Base-by-base conservation (phyloP, 2,329 filamentous ascomycete genomes). In the Elsinoe perseae region DNA sequence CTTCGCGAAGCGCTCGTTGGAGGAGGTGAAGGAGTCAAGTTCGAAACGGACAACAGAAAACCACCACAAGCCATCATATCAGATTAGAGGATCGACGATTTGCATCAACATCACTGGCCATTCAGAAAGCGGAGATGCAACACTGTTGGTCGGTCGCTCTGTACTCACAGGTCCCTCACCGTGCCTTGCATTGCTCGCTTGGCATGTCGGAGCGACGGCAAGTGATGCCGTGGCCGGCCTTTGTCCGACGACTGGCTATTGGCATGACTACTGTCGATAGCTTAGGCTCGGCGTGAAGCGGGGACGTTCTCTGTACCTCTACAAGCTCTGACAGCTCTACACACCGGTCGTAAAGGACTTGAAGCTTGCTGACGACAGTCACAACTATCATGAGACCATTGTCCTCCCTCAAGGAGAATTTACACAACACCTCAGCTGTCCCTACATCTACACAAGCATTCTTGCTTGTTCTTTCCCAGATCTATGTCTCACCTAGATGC, bases 21-120 rank as follows among this genome's bases (percentile, higher is more conserved):
- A 25, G 40, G 18, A 27, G 20, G 25, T 44, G 23, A 44, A 44
- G 40, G 40, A 44, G 40, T 44, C 40, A 44, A 44, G 40, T 44
- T 44, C 40, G 40, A 44, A 44, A 44, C 40, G 23, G 20, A 27
- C 12, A n/a, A 25, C 32, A 44, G 20, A 27, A 25, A 44, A 14
- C 9, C 10, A 44, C 40, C 7, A 10, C 20, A 18, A 18, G 9
- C 40, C n/a, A 44, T 25, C 40, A 44, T 44, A 44, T 25, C 40
- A 44, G 40, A 44, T 44, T 44, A 30, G 40, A 21, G 25, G 40
- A 44, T 44, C 40, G 40, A 44, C 40, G 40, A 44, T 44, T 21
- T 25, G 23, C 40, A 44, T 44, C 9, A 44, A 25, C 20, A 25
- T 27, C n/a, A 14, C 23, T 44, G 40, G 40, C 40, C 40, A 44